Percentiles rank a stretch among this genome's conserved stretches.
phyloP scores from a whole-genome alignment of 1,139 yeast species.

The Arxiozyma heterogenica region DNA sequence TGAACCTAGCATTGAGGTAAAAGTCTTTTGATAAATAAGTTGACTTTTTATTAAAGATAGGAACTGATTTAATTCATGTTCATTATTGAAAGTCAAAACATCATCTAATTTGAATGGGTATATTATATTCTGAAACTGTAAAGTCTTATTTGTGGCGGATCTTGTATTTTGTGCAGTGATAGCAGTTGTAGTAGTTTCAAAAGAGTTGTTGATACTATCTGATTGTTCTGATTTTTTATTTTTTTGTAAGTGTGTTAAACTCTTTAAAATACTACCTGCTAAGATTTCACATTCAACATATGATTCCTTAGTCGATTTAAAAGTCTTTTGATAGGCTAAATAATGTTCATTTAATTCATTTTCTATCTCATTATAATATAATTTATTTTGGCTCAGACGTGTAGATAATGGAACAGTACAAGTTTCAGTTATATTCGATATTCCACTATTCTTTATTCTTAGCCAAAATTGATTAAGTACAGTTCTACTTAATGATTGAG shows the following conservation, averaged over 20 bases:
- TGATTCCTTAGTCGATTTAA: constrained; percentile 13
- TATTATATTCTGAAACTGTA: neutral
- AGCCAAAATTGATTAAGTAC: neutral
- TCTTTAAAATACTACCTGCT: neutral
- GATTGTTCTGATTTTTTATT: neutral
- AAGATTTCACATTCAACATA: constrained; percentile 5
- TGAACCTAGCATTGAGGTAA: constrained; percentile 24
- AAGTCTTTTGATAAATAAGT: constrained; percentile 18
- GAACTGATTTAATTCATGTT: constrained; percentile 15
- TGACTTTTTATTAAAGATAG: constrained; percentile 15
- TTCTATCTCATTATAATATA: constrained; percentile 7
- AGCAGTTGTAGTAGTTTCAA: neutral
- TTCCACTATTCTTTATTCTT: constrained; percentile 1
- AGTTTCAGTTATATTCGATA: neutral
- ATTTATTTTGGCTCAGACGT: constrained; percentile 5
- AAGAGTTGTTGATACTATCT: neutral
- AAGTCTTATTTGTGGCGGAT: neutral
- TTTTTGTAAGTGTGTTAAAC: neutral
- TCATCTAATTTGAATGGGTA: constrained; percentile 12
- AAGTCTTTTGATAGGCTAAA: constrained; percentile 2
- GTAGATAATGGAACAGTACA: constrained; percentile 7
- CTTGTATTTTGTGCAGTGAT: neutral
- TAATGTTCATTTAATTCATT: constrained; percentile 6
- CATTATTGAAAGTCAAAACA: constrained; percentile 9
- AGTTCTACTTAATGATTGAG: neutral